These are phyloP conservation scores for Gigaspora rosea DNA, from an alignment of 192 early-diverging fungal genomes.

Conservation along the genomic window DNA sequence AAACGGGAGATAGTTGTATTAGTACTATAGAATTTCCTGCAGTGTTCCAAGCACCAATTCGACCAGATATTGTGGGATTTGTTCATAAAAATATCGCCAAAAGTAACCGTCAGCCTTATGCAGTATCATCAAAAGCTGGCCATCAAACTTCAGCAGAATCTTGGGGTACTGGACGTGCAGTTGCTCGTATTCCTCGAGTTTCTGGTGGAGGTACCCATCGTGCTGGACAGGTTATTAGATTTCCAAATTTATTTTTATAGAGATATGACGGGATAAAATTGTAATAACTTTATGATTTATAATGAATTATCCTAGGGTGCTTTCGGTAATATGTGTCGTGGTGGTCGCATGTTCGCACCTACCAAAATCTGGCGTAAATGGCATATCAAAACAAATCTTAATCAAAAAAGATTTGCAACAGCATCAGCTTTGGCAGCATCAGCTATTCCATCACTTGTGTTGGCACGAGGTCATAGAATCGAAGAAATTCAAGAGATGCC, in stretches of 20 bases:
- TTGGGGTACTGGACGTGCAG: constrained; percentile 98
- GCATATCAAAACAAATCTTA: constrained; percentile 98
- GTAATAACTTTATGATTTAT: not conserved
- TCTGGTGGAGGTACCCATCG: constrained; percentile 94
- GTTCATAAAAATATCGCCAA: constrained; percentile 98
- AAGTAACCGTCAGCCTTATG: constrained; percentile 98
- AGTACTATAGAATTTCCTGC: constrained; percentile 82
- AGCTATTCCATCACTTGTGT: constrained; percentile 86
- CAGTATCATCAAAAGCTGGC: constrained; percentile 94
- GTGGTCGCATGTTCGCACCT: constrained; percentile 99
- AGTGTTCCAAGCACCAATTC: constrained; percentile 96
- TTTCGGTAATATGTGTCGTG: constrained; percentile 99
- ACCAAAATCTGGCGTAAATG: constrained; percentile 99
- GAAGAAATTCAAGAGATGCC: constrained; percentile 91
- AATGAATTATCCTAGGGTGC: constrained; percentile 58
- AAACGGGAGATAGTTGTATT: constrained; percentile 70
- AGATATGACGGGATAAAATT: not conserved
- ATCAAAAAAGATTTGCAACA: constrained; percentile 97
- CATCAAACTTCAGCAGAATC: constrained; percentile 98
- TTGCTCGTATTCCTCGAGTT: constrained; percentile 99
- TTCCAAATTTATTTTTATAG: not conserved
- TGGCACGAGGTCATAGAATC: constrained; percentile 97
- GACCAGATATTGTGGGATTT: constrained; percentile 92
- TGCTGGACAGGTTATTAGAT: constrained; percentile 72
- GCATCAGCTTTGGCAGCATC: constrained; percentile 96